Conservation (phyloP, 441 rosid species). For the Flueggea neowawraea region DNA sequence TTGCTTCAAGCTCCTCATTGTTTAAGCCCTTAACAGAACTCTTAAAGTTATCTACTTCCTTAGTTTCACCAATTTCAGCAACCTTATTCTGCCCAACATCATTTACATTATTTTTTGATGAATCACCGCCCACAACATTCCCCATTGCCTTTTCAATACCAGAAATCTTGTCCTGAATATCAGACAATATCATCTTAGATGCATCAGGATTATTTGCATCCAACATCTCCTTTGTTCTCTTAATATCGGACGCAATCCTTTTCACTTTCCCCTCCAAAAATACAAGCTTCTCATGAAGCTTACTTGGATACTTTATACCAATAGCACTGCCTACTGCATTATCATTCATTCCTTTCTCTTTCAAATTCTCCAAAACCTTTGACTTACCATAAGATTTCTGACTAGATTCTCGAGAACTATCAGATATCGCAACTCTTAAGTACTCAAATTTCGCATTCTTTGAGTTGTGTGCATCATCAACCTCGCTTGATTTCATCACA, state of each 20-base stretch:
- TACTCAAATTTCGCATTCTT: constrained; percentile 14
- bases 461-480: constrained; percentile 14
- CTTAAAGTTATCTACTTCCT: constrained; percentile 29
- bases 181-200: constrained; percentile 63
- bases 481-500: constrained; percentile 24
- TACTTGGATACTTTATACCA: constrained; percentile 49
- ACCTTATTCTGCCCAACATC: constrained; percentile 26
- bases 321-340: constrained; percentile 19
- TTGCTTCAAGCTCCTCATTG: constrained; percentile 76
- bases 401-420: constrained; percentile 11
- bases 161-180: constrained; percentile 85
- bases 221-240: constrained; percentile 89
- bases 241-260: constrained; percentile 90
- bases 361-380: constrained; percentile 36
- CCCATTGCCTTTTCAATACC: constrained; percentile 83
- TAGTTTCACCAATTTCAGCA: constrained; percentile 25
- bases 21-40: constrained; percentile 54
- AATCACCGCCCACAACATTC: constrained; percentile 36
- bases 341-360: constrained; percentile 33
- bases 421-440: constrained; percentile 22
- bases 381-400: constrained; percentile 27
- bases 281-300: constrained; percentile 92
- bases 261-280: constrained; percentile 95
- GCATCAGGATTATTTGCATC: constrained; percentile 84
- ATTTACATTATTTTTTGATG: constrained; percentile 25